phyloP scores from a whole-genome alignment of 495 filamentous ascomycete species.

The Aspergillus affinis region DNA sequence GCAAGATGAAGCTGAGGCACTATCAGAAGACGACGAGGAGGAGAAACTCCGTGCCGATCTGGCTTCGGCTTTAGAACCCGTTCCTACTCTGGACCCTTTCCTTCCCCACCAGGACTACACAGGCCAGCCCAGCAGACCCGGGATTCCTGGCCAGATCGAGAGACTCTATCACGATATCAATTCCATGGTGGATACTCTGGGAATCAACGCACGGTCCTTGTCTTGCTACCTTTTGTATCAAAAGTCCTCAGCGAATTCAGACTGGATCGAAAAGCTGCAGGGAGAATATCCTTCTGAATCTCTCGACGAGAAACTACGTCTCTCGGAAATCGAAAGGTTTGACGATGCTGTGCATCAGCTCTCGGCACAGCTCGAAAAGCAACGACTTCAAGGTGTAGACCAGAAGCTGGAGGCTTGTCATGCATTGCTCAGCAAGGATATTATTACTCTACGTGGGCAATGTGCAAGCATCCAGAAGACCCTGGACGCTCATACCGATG shows the following conservation, averaged over 20 bases:
- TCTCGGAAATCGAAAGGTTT: slow-evolving; percentile 70
- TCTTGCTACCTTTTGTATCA: slow-evolving; percentile 64
- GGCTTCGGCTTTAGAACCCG: slow-evolving; percentile 49
- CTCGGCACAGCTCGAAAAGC: slow-evolving; percentile 57
- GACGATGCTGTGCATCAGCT: slow-evolving; percentile 56
- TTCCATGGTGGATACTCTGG: slow-evolving; percentile 91
- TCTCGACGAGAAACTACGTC: slow-evolving; percentile 61
- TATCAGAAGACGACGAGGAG: slow-evolving; percentile 63
- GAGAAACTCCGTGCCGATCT: slow-evolving; percentile 60
- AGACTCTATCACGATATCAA: slow-evolving; percentile 89
- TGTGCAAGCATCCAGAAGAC: slow-evolving; percentile 71
- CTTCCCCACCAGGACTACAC: slow-evolving; percentile 70
- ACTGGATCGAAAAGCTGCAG: slow-evolving; percentile 34
- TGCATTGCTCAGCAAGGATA: slow-evolving; percentile 59
- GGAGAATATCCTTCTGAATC: slow-evolving; percentile 45
- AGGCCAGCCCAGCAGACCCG: slow-evolving; percentile 53
- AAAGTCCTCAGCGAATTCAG: slow-evolving; percentile 56
- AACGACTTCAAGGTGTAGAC: slow-evolving; percentile 61
- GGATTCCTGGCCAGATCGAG: slow-evolving; percentile 77
- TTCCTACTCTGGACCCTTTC: slow-evolving; percentile 58
- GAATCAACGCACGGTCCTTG: slow-evolving; percentile 78
- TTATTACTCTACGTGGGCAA: slow-evolving; percentile 65
- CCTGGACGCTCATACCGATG: slow-evolving; percentile 65
- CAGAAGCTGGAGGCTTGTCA: slow-evolving; percentile 61
- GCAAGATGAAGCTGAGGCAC: slow-evolving; percentile 42